Base-by-base conservation (phyloP, 1,284 basidiomycete species). In the Irpex lacteus region DNA sequence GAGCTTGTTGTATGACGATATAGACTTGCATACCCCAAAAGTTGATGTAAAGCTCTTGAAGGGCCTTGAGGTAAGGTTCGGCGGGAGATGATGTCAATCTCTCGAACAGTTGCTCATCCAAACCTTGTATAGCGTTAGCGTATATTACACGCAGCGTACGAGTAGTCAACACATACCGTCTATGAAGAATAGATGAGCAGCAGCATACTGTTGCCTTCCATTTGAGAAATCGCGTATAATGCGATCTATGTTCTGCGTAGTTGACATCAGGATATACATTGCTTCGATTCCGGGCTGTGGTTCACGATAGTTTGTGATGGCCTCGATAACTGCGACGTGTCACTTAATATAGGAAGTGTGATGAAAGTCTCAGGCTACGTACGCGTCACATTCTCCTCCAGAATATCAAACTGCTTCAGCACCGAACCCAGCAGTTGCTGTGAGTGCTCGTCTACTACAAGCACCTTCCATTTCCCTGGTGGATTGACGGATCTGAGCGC, bases 321-420 rank as follows among this genome's bases (percentile, higher is more conserved):
- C 85, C 75, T 94, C 91, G 75, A 93, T 92, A 71, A 89, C 91
- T 94, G 74, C 53, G 64, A 62, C 55, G 63, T 59, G 18, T 58
- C 19, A 56, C 65, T 60, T 65, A 64, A 47, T 58, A 63, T 34
- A 57, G 55, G 34, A 21, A 56, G 18, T 13, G 34, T 49, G 50
- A 36, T 50, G 15, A 11, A 36, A 54, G 34, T 26, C 3, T 5
- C 63, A 37, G 44, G 49, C 36, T 21, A 83, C 93, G 74, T 79
- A 96, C 95, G 85, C 57, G 95, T 96, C 58, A 98, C 94, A 81
- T 96, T 96, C 81, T 96, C 93, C 74, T 95, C 90, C 61, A 98
- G 77, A 63, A 98, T 92, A 74, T 98, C 96, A 72, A 93, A 94
- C 75, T 95, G 91, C 77, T 96, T 96, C 72, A 98, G 85, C 4